Evolutionary conservation across 2,329 filamentous ascomycete genomes (phyloP), one percentile per base, ranked within the genome.

Genomic region (Alternaria arbusti): DNA sequence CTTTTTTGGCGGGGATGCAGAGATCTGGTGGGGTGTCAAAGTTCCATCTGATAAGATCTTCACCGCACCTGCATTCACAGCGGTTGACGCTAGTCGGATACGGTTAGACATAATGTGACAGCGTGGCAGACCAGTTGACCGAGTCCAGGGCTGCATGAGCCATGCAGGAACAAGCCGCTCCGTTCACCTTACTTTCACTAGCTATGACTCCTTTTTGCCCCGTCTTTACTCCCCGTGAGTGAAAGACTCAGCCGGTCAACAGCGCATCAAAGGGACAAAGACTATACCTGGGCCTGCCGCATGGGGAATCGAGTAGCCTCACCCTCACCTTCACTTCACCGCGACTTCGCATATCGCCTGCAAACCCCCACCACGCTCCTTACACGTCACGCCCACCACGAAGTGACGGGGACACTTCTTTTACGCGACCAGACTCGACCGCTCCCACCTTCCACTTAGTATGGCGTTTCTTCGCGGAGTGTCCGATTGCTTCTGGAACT

Each of bases 401-500:
- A 25, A 47, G 47, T 30, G 40, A 47, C 63, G n/a, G 26, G 26
- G 26, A 40, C 13, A 4, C 8, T 30, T n/a, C 30, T 44, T 11
- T n/a, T 59, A 15, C 22, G 10, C 52, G 23, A 54, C 20, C 13
- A 36, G 13, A 6, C 40, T 40, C 28, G 40, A 36, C 13, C 40
- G 20, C 23, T 46, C 10, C 28, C 49, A n/a, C 23, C 3, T 7
- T 5, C 20, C 45, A 13, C 10, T 61, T 56, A 49, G 10, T 47
- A 80, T 80, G 78, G 71, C 73, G 9, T 73, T 78, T 50, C 64
- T 80, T 23, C 68, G 70, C 56, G 61, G 70, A 45, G 67, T 83
- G 7, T 76, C 79, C 9, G 74, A 78, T 52, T 73, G 72, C 51
- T 71, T 84, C 59, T 83, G 81, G 81, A 74, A 75, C 60, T 82